Conservation (phyloP, 73 alveolate species). For the Paramecium bursaria region DNA sequence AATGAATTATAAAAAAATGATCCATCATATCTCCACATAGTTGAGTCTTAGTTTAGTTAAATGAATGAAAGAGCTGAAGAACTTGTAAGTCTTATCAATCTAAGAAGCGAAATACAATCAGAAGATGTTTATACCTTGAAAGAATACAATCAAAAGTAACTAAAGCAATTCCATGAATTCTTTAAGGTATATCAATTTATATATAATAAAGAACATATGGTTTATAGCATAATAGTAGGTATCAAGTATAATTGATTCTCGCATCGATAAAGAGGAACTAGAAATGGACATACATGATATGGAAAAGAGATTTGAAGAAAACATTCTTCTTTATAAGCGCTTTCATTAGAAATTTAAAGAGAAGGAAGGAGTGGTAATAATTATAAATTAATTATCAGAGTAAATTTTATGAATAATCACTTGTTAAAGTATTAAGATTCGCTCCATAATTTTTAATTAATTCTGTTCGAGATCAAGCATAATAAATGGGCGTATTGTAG, state of each 20-base stretch:
- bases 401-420: slow-evolving; percentile 36
- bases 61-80: slow-evolving; percentile 38
- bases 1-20: slow-evolving; percentile 25
- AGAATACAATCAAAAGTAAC: neutral
- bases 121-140: slow-evolving; percentile 12
- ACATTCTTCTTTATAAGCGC: neutral
- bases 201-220: slow-evolving; percentile 16
- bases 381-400: neutral
- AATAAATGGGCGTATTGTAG: neutral
- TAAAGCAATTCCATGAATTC: neutral
- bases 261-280: slow-evolving; percentile 36
- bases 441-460: slow-evolving; percentile 58
- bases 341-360: slow-evolving; percentile 6
- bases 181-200: neutral
- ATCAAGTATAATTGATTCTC: slow-evolving; percentile 14
- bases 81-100: neutral
- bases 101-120: slow-evolving; percentile 14
- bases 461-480: slow-evolving; percentile 20
- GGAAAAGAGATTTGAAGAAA: slow-evolving; percentile 33
- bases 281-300: slow-evolving; percentile 40
- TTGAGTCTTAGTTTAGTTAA: neutral
- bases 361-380: slow-evolving; percentile 5
- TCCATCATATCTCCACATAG: slow-evolving; percentile 8
- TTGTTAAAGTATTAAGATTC: slow-evolving; percentile 2
- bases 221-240: neutral